phyloP scores from a whole-genome alignment of 192 early-diverging fungal species.

The Coemansia sp. region DNA sequence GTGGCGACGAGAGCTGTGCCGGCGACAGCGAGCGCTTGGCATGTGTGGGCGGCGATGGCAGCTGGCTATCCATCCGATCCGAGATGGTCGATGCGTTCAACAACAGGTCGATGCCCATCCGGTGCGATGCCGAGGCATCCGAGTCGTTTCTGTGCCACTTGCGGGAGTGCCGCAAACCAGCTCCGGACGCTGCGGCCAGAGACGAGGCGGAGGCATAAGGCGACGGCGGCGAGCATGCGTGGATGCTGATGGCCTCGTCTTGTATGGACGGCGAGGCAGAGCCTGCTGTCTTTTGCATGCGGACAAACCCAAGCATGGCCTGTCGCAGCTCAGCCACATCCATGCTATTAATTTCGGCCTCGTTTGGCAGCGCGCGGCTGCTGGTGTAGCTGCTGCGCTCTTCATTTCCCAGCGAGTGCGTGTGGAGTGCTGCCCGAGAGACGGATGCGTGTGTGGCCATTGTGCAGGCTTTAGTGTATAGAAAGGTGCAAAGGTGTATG shows the following conservation, averaged over 20 bases:
- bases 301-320: conserved; percentile 28
- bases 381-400: conserved; percentile 11
- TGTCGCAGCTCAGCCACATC: conserved; percentile 48
- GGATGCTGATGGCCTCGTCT: conserved; percentile 10
- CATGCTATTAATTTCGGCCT: conserved; percentile 48
- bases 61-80: conserved; percentile 32
- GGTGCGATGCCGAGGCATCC: conserved; percentile 25
- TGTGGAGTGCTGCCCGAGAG: conserved; percentile 20
- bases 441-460: conserved; percentile 31
- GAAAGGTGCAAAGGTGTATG: not conserved
- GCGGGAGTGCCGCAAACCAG: conserved; percentile 4
- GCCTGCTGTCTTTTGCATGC: conserved; percentile 15
- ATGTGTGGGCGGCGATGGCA: conserved; percentile 31
- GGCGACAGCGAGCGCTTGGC: conserved; percentile 18
- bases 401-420: conserved; percentile 13
- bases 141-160: conserved; percentile 28
- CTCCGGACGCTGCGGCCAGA: conserved; percentile 10
- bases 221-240: conserved; percentile 23
- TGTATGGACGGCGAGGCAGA: conserved; percentile 16
- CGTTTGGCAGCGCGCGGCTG: conserved; percentile 24
- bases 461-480: conserved; percentile 10
- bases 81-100: conserved; percentile 48
- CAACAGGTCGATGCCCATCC: conserved; percentile 46
- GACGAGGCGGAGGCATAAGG: conserved; percentile 21
- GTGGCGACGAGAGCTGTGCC: not conserved